Evolutionary conservation across 1,139 yeast species (phyloP).

Genomic region (Pichia cactophila): DNA sequence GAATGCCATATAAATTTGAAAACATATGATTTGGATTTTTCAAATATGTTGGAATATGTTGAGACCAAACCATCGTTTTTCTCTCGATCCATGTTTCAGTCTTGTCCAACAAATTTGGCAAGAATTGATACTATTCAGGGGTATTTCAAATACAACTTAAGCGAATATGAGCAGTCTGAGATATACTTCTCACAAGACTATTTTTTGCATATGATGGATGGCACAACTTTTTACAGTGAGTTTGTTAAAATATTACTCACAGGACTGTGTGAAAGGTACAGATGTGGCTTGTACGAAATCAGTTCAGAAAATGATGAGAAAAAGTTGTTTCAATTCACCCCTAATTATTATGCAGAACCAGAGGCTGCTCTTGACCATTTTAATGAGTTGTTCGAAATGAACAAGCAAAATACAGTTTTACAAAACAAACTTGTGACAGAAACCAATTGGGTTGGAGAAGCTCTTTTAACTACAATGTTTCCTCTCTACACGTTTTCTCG

Average conservation of each 20-base stretch:
- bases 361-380: not conserved
- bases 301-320: not conserved
- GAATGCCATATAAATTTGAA: no score
- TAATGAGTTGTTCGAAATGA: not conserved
- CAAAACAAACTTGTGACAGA: not conserved
- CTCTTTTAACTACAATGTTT: not conserved
- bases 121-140: not conserved
- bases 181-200: constrained; percentile 1
- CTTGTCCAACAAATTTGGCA: not conserved
- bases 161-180: not conserved
- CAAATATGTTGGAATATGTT: not conserved
- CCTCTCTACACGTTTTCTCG: not conserved
- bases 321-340: not conserved
- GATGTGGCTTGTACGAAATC: not conserved
- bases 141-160: not conserved
- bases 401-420: no score
- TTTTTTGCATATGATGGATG: constrained; percentile 1
- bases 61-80: not conserved
- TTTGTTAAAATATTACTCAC: not conserved
- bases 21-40: not conserved
- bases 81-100: not conserved
- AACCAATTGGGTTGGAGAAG: not conserved
- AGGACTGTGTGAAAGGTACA: not conserved
- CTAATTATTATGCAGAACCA: not conserved
- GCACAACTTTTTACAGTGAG: not conserved